Evolutionary conservation across 2,329 filamentous ascomycete species (phyloP).

Genomic region (Colletotrichum gloeosporioides): DNA sequence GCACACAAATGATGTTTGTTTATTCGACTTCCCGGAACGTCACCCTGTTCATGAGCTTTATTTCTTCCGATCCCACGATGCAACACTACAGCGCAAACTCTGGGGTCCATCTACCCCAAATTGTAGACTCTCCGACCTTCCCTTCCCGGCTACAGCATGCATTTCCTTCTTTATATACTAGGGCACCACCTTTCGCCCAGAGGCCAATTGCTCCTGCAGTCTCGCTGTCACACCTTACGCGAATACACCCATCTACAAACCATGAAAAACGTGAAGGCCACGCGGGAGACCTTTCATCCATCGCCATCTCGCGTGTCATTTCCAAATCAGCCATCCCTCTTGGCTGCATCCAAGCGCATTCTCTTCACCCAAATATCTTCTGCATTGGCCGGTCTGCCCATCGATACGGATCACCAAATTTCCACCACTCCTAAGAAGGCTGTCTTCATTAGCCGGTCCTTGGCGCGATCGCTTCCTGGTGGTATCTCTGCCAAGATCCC

Average conservation of each 20-base stretch:
- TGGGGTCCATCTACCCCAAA: neutral
- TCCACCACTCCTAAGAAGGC: neutral
- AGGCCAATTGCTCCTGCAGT: neutral
- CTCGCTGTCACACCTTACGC: neutral
- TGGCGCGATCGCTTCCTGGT: neutral
- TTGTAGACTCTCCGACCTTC: neutral
- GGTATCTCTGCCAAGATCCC: neutral
- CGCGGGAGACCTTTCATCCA: neutral
- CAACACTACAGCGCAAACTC: too few species aligned
- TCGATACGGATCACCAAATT: neutral
- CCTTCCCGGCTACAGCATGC: neutral
- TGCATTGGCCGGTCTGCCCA: neutral
- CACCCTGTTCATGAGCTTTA: neutral
- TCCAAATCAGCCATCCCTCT: neutral
- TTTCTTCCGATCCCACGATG: neutral
- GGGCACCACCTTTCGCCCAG: neutral
- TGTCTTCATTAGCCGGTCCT: neutral
- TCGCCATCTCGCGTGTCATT: neutral
- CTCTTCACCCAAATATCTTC: neutral
- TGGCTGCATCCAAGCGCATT: neutral
- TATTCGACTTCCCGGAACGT: neutral
- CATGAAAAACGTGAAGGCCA: neutral
- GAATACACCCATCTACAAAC: rapidly evolving
- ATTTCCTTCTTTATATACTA: neutral
- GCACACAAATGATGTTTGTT: neutral